A percentile compares a stretch with the other conserved stretches of the same genome.
phyloP scores from a whole-genome alignment of 1,284 basidiomycete genomes.

The Leccinum ponderosum region DNA sequence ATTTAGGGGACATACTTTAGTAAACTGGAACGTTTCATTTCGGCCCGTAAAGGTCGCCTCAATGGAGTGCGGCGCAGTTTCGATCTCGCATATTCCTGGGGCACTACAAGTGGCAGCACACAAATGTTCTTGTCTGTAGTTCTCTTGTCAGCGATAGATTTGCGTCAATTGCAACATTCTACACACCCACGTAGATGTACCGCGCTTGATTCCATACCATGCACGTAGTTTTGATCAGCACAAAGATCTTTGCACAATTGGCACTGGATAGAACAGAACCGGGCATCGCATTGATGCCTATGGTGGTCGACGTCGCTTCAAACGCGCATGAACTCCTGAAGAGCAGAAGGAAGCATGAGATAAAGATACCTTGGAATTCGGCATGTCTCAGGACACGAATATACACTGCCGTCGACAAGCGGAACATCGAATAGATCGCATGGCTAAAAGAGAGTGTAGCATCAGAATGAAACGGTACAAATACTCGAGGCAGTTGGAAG shows the following conservation, averaged over 20 bases:
- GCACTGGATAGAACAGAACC: slow-evolving; percentile 55
- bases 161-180: background rate
- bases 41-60: slow-evolving; percentile 54
- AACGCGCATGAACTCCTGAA: background rate
- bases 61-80: slow-evolving; percentile 55
- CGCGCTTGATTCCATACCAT: slow-evolving; percentile 41
- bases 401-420: slow-evolving; percentile 33
- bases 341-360: too few species aligned
- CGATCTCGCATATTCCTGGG: slow-evolving; percentile 56
- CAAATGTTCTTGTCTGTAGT: slow-evolving; percentile 48
- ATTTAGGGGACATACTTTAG: slow-evolving; percentile 37
- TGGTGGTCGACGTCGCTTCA: slow-evolving; percentile 44
- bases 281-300: slow-evolving; percentile 50
- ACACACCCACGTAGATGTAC: slow-evolving; percentile 63
- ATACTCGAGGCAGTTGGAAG: background rate
- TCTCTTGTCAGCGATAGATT: background rate
- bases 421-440: slow-evolving; percentile 42
- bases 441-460: slow-evolving; percentile 33
- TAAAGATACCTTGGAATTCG: slow-evolving; percentile 40
- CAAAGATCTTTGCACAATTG: slow-evolving; percentile 56
- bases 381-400: slow-evolving; percentile 47
- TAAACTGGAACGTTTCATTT: slow-evolving; percentile 50
- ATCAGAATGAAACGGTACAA: background rate
- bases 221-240: slow-evolving; percentile 49
- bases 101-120: slow-evolving; percentile 46